Evolutionary conservation across 2,329 filamentous ascomycete genomes (phyloP), one percentile per base, ranked within the genome.

Genomic region (Penicillium polonicum): DNA sequence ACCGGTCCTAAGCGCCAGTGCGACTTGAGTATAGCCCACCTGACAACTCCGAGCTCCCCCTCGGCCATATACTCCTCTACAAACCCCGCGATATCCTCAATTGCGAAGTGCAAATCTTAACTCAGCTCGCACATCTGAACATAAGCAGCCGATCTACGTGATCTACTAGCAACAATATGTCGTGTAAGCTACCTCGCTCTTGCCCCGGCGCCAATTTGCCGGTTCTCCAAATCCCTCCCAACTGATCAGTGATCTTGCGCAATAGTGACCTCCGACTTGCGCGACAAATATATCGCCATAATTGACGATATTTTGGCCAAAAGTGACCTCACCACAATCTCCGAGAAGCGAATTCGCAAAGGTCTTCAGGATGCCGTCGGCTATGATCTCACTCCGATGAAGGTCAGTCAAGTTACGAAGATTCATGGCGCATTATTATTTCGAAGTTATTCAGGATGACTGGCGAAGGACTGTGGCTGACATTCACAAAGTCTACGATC

Each of bases 261-360:
- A 49, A 64, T 66, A 82, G 80, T 85, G 60, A 74, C 82, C 36
- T 67, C 77, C 36, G 80, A 82, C 60, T 69, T 77, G 46, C 77
- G 79, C 70, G 75, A 76, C 52, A 75, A 75, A 52, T 85, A 85
- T 70, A 77, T 80, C 44, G 74, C 75, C 65, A 85, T 87, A 70
- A 88, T 88, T 65, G 86, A 88, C 72, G 76, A 78, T 33, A 88
- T 88, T 65, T 78, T 88, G 50, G 79, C 79, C 44, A 75, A 75
- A 54, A 84, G 83, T 68, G 85, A 88, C 66, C 76, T 88, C 31
- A 83, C 84, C 62, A 87, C 83, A 53, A 83, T 88, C 62, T 86
- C 85, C 36, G 84, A 84, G 59, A 88, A 88, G 75, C 79, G 80
- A 65, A 87, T 88, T 71, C 83, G 85, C 63, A 85, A 84, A 72